Evolutionary conservation across 1,139 yeast species (phyloP).

Genomic region (Hanseniaspora uvarum): DNA sequence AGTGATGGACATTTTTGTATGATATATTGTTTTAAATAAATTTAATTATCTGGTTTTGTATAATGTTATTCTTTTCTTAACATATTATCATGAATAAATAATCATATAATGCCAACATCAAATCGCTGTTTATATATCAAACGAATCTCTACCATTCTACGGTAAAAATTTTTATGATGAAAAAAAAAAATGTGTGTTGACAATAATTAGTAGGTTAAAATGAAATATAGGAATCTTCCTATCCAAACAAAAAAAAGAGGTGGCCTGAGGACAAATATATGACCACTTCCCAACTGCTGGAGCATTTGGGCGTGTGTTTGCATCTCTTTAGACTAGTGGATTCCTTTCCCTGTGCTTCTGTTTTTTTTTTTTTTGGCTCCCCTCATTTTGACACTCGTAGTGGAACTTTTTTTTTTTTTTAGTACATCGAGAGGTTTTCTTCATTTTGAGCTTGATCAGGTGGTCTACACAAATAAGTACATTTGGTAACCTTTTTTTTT

Average conservation of each 20-base stretch:
- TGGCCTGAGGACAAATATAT: not conserved
- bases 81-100: not conserved
- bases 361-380: not conserved
- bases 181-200: not conserved
- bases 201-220: too few species aligned
- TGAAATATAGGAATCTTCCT: not conserved
- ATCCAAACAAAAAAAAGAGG: not conserved
- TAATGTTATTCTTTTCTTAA: not conserved
- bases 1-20: constrained; percentile 40
- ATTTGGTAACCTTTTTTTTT: too few species aligned
- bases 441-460: not conserved
- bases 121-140: not conserved
- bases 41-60: constrained; percentile 21
- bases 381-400: not conserved
- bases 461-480: too few species aligned
- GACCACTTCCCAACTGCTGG: not conserved
- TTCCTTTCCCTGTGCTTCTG: not conserved
- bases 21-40: constrained; percentile 19
- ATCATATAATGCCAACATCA: not conserved
- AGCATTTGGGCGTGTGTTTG: too few species aligned
- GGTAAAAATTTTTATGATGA: not conserved
- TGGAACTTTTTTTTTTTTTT: not conserved
- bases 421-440: not conserved
- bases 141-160: not conserved
- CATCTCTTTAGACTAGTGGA: too few species aligned